phyloP scores from a whole-genome alignment of 2,329 filamentous ascomycete genomes.

The Hypoxylon sp. region DNA sequence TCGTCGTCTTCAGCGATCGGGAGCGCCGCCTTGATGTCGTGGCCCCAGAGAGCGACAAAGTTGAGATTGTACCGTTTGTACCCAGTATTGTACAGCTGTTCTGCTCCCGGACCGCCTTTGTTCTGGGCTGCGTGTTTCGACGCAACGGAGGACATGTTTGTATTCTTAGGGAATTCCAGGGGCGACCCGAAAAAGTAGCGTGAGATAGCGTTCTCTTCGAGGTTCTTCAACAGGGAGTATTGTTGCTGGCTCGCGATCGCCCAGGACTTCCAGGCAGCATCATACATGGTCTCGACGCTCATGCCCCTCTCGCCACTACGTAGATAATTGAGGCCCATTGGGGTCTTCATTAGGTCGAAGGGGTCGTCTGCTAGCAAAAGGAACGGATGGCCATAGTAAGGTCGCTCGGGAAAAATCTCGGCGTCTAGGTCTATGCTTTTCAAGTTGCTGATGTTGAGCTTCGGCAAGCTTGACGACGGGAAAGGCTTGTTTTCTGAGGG shows the following conservation, averaged over 20 bases:
- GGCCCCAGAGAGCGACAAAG: constrained; percentile 67
- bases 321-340: constrained; percentile 58
- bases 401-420: constrained; percentile 53
- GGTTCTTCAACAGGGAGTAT: constrained; percentile 65
- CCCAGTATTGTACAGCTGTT: constrained; percentile 63
- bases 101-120: constrained; percentile 46
- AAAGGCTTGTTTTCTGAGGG: constrained; percentile 52
- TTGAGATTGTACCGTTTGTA: constrained; percentile 67
- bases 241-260: constrained; percentile 65
- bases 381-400: constrained; percentile 66
- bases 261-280: constrained; percentile 64
- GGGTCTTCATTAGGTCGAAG: constrained; percentile 62
- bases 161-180: constrained; percentile 43
- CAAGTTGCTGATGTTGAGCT: constrained; percentile 43
- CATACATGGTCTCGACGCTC: constrained; percentile 50
- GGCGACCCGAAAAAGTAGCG: constrained; percentile 64
- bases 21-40: constrained; percentile 63
- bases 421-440: constrained; percentile 23
- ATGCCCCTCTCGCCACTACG: constrained; percentile 44
- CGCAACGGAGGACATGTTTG: constrained; percentile 35
- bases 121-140: constrained; percentile 35
- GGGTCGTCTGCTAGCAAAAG: constrained; percentile 58
- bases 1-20: constrained; percentile 64
- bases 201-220: constrained; percentile 62
- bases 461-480: constrained; percentile 42